These are phyloP conservation scores for Colletotrichum nymphaeae DNA, from an alignment of 2,329 filamentous ascomycete species.

Conservation along the genomic window DNA sequence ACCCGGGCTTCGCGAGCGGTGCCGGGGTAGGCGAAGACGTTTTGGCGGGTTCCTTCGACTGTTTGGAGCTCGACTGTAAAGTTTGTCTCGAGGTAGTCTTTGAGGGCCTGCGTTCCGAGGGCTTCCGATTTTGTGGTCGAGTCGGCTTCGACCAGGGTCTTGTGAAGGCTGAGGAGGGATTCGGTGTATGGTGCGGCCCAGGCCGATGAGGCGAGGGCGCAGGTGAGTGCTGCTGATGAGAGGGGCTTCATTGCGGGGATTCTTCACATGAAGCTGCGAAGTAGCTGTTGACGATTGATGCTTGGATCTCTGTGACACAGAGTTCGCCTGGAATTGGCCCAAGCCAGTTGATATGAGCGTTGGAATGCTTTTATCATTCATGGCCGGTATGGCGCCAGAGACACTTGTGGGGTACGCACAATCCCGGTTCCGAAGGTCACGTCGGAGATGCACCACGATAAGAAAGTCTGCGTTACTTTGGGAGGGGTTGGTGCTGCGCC, in stretches of 20 bases:
- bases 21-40: slow-evolving; percentile 77
- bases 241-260: neutral
- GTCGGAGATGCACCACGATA: neutral
- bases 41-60: slow-evolving; percentile 65
- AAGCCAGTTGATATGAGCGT: neutral
- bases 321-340: too few species aligned
- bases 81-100: slow-evolving; percentile 68
- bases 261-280: too few species aligned
- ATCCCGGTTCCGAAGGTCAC: neutral
- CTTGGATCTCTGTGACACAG: too few species aligned
- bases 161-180: slow-evolving; percentile 78
- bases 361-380: neutral
- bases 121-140: slow-evolving; percentile 79
- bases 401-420: neutral
- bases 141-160: slow-evolving; percentile 76
- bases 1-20: slow-evolving; percentile 63
- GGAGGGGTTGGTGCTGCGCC: neutral
- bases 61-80: slow-evolving; percentile 55
- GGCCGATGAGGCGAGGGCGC: neutral
- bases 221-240: neutral
- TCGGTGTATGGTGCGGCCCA: slow-evolving; percentile 53
- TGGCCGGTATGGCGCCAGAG: neutral
- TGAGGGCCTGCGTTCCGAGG: slow-evolving; percentile 75
- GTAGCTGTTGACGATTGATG: too few species aligned
- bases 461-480: neutral